Percentiles rank a stretch among this genome's conserved stretches.
These are phyloP conservation scores for Solanum ahanhuiri DNA, from an alignment of 257 asterid species.

Conservation along the genomic window DNA sequence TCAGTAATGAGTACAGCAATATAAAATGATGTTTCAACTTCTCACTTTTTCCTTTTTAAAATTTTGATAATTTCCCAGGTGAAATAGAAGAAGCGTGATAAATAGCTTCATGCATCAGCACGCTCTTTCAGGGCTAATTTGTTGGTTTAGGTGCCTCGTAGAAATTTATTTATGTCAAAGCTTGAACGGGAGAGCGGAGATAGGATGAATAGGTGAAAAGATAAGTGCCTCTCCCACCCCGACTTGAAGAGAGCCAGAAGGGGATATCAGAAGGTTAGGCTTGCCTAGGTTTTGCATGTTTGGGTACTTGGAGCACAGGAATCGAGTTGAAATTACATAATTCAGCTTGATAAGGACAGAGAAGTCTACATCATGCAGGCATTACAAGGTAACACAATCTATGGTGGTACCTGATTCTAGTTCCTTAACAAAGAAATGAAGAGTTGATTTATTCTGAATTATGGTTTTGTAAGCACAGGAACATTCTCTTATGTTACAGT, in stretches of 20 bases:
- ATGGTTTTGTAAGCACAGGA: neutral
- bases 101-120: neutral
- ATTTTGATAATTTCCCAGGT: neutral
- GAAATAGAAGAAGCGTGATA: neutral
- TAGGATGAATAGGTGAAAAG: neutral
- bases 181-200: neutral
- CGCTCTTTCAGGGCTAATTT: neutral
- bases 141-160: neutral
- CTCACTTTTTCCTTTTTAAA: neutral
- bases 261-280: neutral
- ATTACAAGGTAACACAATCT: neutral
- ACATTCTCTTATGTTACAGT: neutral
- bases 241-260: neutral
- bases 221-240: neutral
- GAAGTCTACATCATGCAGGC: neutral
- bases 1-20: neutral
- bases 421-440: neutral
- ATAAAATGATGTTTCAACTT: neutral
- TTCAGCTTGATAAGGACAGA: neutral
- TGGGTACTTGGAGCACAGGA: neutral
- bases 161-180: neutral
- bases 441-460: neutral
- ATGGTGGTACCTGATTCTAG: neutral
- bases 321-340: neutral
- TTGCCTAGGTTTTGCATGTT: neutral